These are phyloP conservation scores for Cutaneotrichosporon dermatis DNA, from an alignment of 1,284 basidiomycete species.

Conservation along the genomic window DNA sequence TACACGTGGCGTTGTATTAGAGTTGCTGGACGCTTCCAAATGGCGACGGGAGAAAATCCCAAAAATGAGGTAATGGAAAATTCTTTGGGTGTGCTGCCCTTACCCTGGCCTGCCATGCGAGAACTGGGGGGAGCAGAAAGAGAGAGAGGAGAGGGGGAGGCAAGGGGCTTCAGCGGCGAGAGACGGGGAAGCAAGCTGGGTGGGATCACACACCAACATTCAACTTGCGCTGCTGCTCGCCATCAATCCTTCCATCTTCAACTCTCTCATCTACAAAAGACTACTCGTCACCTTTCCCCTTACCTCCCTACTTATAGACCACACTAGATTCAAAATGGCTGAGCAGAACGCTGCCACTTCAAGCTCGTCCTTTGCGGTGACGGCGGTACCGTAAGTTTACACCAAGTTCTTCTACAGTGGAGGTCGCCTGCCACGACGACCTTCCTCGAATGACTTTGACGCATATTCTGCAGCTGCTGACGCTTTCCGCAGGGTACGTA, in stretches of 20 bases:
- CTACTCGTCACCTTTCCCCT: neutral
- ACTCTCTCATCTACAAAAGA: neutral
- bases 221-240: no score
- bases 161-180: no score
- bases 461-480: constrained; percentile 4
- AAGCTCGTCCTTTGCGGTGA: constrained; percentile 96
- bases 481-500: constrained; percentile 18
- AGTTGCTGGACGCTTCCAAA: no score
- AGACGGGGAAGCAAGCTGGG: no score
- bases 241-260: neutral
- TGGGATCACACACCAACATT: constrained; percentile 1
- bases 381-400: constrained; percentile 80
- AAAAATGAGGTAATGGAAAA: constrained; percentile 2
- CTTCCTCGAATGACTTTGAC: neutral
- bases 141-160: no score
- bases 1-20: no score
- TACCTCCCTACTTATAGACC: neutral
- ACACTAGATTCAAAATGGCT: constrained; percentile 32
- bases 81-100: neutral
- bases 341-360: constrained; percentile 73
- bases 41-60: constrained; percentile 7
- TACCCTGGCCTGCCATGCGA: no score
- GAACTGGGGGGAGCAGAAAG: no score
- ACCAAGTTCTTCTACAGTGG: no score
- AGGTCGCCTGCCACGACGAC: neutral